Evolutionary conservation across 345 rosid species (phyloP).

Genomic region (Brassica cretica): DNA sequence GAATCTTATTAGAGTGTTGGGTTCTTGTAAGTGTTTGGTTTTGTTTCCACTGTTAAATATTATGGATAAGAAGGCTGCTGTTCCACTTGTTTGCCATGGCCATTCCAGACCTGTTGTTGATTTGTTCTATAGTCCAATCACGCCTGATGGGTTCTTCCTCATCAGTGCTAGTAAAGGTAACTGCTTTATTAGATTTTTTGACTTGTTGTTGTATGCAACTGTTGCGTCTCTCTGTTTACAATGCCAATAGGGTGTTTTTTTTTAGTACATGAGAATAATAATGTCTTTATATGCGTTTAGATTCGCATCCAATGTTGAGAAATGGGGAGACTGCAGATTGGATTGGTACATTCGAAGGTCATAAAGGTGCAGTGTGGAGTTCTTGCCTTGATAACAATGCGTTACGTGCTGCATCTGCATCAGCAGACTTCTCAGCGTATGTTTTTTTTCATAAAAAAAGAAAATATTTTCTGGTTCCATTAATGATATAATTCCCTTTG

Average conservation of each 20-base stretch:
- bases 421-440: slow-evolving; percentile 95
- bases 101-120: slow-evolving; percentile 85
- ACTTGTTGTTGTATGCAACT: too few relatives aligned
- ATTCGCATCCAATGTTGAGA: slow-evolving; percentile 95
- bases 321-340: slow-evolving; percentile 99
- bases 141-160: slow-evolving; percentile 83
- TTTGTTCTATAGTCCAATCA: slow-evolving; percentile 68
- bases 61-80: slow-evolving; percentile 70
- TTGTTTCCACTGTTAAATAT: slow-evolving; percentile 2
- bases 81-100: slow-evolving; percentile 79
- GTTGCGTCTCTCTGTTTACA: too few relatives aligned
- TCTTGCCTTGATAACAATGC: slow-evolving; percentile 87
- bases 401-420: slow-evolving; percentile 89
- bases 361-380: slow-evolving; percentile 99
- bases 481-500: neutral
- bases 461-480: neutral
- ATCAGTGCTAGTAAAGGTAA: slow-evolving; percentile 82
- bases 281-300: slow-evolving; percentile 39
- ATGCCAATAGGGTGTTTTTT: neutral
- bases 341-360: slow-evolving; percentile 99
- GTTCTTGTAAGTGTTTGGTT: neutral
- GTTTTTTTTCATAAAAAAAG: neutral
- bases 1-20: neutral
- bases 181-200: neutral
- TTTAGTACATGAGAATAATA: neutral